Conservation (phyloP, 495 filamentous ascomycete species). For the Pyronema omphalodes region DNA sequence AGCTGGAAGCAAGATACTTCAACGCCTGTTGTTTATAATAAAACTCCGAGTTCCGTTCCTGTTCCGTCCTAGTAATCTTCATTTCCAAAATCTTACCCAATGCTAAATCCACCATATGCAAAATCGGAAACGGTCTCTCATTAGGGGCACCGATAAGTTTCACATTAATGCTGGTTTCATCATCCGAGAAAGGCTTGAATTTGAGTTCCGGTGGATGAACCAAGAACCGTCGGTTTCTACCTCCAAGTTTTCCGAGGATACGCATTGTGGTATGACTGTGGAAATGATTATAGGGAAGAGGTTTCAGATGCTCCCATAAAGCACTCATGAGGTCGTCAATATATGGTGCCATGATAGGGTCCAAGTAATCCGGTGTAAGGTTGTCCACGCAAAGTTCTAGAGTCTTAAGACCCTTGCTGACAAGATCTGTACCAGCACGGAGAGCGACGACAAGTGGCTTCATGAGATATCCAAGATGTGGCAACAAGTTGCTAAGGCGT, state of each 20-base stretch:
- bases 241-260: conserved; percentile 94
- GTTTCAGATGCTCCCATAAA: conserved; percentile 82
- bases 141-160: conserved; percentile 71
- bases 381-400: conserved; percentile 97
- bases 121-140: conserved; percentile 70
- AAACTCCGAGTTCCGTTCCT: conserved; percentile 52
- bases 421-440: conserved; percentile 75
- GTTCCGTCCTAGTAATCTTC: conserved; percentile 32
- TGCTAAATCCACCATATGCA: conserved; percentile 71
- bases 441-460: conserved; percentile 87
- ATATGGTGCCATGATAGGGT: conserved; percentile 97
- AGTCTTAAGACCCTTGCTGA: conserved; percentile 83
- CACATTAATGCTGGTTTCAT: conserved; percentile 67
- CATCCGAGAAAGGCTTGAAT: conserved; percentile 72
- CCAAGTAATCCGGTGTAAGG: conserved; percentile 88
- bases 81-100: conserved; percentile 68
- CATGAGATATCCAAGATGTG: conserved; percentile 96
- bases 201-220: conserved; percentile 64
- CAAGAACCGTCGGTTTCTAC: conserved; percentile 85
- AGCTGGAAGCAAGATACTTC: conserved; percentile 61
- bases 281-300: conserved; percentile 86
- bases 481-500: conserved; percentile 79
- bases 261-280: conserved; percentile 94
- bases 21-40: conserved; percentile 91
- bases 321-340: conserved; percentile 97